Base-by-base conservation (phyloP, 2,329 filamentous ascomycete genomes). In the Periconia sp. region DNA sequence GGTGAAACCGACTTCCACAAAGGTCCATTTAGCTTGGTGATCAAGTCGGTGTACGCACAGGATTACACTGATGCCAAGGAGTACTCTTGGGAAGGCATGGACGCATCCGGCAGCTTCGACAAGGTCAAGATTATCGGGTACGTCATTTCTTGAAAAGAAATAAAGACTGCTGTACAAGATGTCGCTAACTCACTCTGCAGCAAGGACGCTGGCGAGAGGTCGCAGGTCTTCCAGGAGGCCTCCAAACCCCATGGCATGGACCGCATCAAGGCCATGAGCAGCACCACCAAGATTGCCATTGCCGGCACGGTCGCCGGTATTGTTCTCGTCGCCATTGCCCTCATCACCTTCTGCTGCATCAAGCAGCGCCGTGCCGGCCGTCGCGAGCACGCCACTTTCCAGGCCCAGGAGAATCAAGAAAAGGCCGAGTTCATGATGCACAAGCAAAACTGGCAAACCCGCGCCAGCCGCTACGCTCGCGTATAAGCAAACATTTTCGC, bases 11-110 rank as follows among this genome's bases (percentile, higher is more conserved):
- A 91, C 70, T 92, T 87, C 71, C 68, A 71, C 47, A 66, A 82
- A 23, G 86, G 79, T 0, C 90, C 90, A 0, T 93, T 84, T 76
- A 85, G 81, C 63, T 92, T 92, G 89, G 85, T 83, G 55, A 82
- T 93, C 59, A 83, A 89, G 78, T 84, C 80, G 30, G 75, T 85
- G 33, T 77, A 79, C 30, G 78, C 82, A 49, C 65, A 74, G 57
- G 85, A 82, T 74, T 83, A 82, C 65, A 82, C 79, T 47, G 84
- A 85, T 1, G 79, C 76, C 45, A 84, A 84, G 61, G 82, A 84
- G 62, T 92, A 92, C 68, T 73, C 80, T 44, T 92, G 84, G 63
- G 78, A 79, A 23, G 45, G 57, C 55, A 64, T 91, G 84, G 66
- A 69, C 41, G 51, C 53, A 40, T 77, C 80, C 1, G 89, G 89